A percentile compares a stretch with the other conserved stretches of the same genome.
Conservation (phyloP, 768 basidiomycete species). For the Termitomyces sp. region DNA sequence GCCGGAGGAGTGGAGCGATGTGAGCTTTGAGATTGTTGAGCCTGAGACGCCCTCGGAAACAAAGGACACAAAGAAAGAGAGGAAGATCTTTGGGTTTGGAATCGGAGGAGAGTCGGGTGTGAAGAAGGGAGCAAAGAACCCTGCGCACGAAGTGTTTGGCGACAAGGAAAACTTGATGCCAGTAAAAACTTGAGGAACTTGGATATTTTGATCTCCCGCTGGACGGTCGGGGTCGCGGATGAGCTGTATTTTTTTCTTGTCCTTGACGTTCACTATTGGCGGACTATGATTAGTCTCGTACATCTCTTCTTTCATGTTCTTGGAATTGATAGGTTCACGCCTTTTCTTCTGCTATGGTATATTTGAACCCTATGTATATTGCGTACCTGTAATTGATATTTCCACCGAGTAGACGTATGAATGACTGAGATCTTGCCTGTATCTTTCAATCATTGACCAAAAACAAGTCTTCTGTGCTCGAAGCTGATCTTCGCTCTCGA, state of each 20-base stretch:
- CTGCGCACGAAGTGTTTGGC: constrained; percentile 34
- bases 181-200: constrained; percentile 1
- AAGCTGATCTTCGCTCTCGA: neutral
- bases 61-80: constrained; percentile 7
- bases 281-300: neutral
- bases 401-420: neutral
- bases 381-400: neutral
- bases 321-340: neutral
- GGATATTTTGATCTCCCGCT: neutral
- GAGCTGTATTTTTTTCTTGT: neutral
- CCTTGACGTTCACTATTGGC: neutral
- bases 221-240: neutral
- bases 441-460: neutral
- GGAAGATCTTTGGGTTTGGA: constrained; percentile 8
- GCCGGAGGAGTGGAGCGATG: constrained; percentile 46
- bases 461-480: neutral
- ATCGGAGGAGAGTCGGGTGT: constrained; percentile 1
- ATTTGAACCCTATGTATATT: neutral
- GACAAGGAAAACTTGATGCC: constrained; percentile 47
- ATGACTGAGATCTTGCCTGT: neutral
- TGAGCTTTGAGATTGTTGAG: constrained; percentile 46
- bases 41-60: neutral
- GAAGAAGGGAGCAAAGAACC: constrained; percentile 16
- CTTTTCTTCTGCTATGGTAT: neutral
- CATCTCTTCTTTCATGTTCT: neutral